Conservation (phyloP, 768 basidiomycete species). For the Coprinellus aureogranulatus region DNA sequence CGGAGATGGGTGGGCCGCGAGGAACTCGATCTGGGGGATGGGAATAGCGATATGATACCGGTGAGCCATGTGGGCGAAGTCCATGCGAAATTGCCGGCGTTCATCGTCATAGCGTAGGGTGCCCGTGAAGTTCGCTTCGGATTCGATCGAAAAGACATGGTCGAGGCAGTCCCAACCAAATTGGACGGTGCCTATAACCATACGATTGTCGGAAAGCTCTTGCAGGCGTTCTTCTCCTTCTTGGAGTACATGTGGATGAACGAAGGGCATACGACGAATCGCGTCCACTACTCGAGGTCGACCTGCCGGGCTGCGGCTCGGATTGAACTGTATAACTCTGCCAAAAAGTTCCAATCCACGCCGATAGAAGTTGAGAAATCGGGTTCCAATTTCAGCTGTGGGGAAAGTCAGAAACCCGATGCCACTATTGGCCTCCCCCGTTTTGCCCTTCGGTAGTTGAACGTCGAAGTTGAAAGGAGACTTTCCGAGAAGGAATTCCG, state of each 20-base stretch:
- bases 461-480: slow-evolving; percentile 55
- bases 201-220: slow-evolving; percentile 23
- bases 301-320: slow-evolving; percentile 23
- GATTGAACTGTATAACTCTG: slow-evolving; percentile 30
- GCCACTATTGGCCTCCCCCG: slow-evolving; percentile 31
- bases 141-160: slow-evolving; percentile 52
- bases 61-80: slow-evolving; percentile 11
- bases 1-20: slow-evolving; percentile 16
- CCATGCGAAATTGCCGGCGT: slow-evolving; percentile 46
- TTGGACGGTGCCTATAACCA: slow-evolving; percentile 42
- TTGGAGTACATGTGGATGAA: slow-evolving; percentile 36
- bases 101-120: slow-evolving; percentile 39
- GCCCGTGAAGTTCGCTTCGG: slow-evolving; percentile 12
- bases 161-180: slow-evolving; percentile 67
- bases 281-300: slow-evolving; percentile 37
- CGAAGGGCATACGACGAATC: slow-evolving; percentile 36
- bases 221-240: slow-evolving; percentile 29
- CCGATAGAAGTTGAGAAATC: slow-evolving; percentile 42
- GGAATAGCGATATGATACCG: no score
- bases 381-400: slow-evolving; percentile 31
- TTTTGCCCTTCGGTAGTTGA: slow-evolving; percentile 41
- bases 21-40: slow-evolving; percentile 9
- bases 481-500: slow-evolving; percentile 31
- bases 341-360: slow-evolving; percentile 27
- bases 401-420: slow-evolving; percentile 50